Conservation (phyloP, 1,284 basidiomycete species). For the Moesziomyces sp. region DNA sequence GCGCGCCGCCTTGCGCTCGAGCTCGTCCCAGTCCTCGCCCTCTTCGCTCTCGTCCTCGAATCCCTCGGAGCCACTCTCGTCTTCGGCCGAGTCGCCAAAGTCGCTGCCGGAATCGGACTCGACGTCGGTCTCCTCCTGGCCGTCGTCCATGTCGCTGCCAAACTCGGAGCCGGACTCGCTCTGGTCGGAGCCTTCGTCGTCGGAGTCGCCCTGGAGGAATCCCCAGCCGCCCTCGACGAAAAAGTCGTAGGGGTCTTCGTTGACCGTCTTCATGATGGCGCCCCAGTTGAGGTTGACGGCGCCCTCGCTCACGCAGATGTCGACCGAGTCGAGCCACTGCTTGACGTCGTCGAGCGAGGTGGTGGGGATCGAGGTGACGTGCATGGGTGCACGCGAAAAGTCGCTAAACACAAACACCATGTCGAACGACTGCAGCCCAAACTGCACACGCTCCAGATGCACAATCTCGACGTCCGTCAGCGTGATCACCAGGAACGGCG, state of each 20-base stretch:
- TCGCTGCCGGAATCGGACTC: constrained; percentile 62
- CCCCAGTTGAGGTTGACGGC: constrained; percentile 98
- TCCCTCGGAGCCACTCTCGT: constrained; percentile 73
- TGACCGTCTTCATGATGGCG: constrained; percentile 76
- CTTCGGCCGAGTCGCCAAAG: constrained; percentile 64
- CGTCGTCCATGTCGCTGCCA: constrained; percentile 66
- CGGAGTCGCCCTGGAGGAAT: constrained; percentile 74
- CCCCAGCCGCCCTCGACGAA: constrained; percentile 95
- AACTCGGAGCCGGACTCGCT: constrained; percentile 64
- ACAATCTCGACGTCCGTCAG: constrained; percentile 94
- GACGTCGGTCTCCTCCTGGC: constrained; percentile 62
- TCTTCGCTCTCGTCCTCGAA: constrained; percentile 74
- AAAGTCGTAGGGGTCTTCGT: constrained; percentile 83
- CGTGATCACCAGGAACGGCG: constrained; percentile 95
- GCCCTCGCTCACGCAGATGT: constrained; percentile 94
- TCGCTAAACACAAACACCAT: constrained; percentile 96
- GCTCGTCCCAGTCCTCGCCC: constrained; percentile 91
- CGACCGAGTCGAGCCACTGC: constrained; percentile 88
- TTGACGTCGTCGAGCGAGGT: constrained; percentile 64
- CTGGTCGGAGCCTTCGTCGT: constrained; percentile 32
- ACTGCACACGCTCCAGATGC: constrained; percentile 96
- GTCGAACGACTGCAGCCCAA: constrained; percentile 96
- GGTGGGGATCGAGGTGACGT: constrained; percentile 63
- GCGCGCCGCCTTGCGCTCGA: constrained; percentile 77
- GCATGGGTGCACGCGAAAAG: constrained; percentile 88